These are phyloP conservation scores for Xylaria telfairii DNA, from an alignment of 495 filamentous ascomycete genomes.

Conservation along the genomic window DNA sequence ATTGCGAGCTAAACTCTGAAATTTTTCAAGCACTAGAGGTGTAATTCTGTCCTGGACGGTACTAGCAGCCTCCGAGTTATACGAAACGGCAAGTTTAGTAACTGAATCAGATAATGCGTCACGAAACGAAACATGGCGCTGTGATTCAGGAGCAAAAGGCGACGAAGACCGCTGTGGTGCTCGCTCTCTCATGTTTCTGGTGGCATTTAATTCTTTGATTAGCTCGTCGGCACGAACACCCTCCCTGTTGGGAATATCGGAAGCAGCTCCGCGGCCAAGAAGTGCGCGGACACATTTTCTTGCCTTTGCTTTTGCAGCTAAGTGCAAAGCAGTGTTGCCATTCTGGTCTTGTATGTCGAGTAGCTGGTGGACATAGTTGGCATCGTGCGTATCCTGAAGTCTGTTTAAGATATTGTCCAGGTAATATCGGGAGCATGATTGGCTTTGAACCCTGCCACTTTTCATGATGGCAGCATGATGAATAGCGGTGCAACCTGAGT, in stretches of 20 bases:
- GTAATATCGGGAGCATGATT: constrained; percentile 87
- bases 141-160: constrained; percentile 64
- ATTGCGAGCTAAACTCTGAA: constrained; percentile 60
- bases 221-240: constrained; percentile 80
- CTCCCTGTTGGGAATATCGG: constrained; percentile 78
- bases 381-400: constrained; percentile 69
- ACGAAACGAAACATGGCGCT: constrained; percentile 50
- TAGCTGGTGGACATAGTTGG: constrained; percentile 70
- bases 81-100: constrained; percentile 44
- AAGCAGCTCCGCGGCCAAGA: constrained; percentile 71
- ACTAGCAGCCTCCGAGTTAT: constrained; percentile 63
- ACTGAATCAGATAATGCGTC: constrained; percentile 45
- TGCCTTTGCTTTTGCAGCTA: constrained; percentile 80
- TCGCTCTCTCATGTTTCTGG: constrained; percentile 51
- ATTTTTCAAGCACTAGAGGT: constrained; percentile 62
- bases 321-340: constrained; percentile 87
- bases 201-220: constrained; percentile 64
- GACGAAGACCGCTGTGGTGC: constrained; percentile 63
- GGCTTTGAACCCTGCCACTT: constrained; percentile 71
- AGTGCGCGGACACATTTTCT: constrained; percentile 75
- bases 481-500: constrained; percentile 81
- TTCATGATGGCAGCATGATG: constrained; percentile 92
- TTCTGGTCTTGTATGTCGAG: constrained; percentile 78
- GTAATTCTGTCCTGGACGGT: constrained; percentile 63
- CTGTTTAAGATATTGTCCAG: constrained; percentile 88